Percentiles rank a stretch among this genome's conserved stretches.
Conservation (phyloP, 2,329 filamentous ascomycete species). For the Aspergillus fijiensis region DNA sequence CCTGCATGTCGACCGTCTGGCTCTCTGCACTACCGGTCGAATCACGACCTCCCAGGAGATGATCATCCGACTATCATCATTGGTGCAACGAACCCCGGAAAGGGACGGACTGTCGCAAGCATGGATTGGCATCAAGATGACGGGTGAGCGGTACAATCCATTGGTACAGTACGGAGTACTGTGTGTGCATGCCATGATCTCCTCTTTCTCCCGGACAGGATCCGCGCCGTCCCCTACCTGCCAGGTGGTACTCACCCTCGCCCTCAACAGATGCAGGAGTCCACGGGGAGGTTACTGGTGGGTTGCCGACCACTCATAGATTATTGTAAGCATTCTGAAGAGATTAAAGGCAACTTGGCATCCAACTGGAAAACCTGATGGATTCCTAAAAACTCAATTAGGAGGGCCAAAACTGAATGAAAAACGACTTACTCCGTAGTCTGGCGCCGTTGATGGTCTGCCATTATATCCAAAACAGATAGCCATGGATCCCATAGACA, state of each 20-base stretch:
- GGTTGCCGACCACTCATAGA: background rate
- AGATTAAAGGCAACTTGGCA: background rate
- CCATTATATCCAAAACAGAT: conserved; percentile 4
- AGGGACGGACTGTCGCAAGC: background rate
- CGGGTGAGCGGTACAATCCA: too few relatives aligned
- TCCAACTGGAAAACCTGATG: background rate
- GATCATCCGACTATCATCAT: conserved; percentile 18
- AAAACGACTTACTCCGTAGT: background rate
- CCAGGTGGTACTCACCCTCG: too few relatives aligned
- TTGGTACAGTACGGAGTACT: too few relatives aligned
- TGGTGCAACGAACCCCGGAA: background rate
- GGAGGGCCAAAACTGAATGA: background rate
- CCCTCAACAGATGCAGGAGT: too few relatives aligned
- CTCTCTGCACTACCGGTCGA: conserved; percentile 1
- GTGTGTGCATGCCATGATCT: too few relatives aligned
- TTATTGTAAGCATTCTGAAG: background rate
- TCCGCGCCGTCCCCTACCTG: too few relatives aligned
- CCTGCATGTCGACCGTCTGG: conserved; percentile 14
- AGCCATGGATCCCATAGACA: background rate
- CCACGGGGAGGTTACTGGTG: background rate
- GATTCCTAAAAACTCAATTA: background rate
- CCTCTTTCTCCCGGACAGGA: too few relatives aligned
- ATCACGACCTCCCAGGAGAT: conserved; percentile 9
- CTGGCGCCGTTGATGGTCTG: background rate
- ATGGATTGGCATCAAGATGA: background rate